A percentile compares a stretch with the other conserved stretches of the same genome.
These are phyloP conservation scores for Emergomyces africanus DNA, from an alignment of 2,329 filamentous ascomycete species.

Conservation along the genomic window DNA sequence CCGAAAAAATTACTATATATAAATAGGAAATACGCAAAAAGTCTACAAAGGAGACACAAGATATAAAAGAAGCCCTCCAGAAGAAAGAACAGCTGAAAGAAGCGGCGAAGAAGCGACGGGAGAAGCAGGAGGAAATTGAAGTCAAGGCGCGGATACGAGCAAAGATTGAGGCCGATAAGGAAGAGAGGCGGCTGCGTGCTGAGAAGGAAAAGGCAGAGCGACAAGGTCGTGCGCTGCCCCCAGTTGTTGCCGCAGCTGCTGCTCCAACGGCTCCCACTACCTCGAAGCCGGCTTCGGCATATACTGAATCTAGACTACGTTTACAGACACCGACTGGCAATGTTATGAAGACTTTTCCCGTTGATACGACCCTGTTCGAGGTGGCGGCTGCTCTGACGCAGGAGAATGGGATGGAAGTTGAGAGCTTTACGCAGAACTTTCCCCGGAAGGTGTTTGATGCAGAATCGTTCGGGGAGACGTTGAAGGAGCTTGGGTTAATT, in stretches of 20 bases:
- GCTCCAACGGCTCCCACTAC: conserved; percentile 13
- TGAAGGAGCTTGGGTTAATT: conserved; percentile 83
- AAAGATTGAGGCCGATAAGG: conserved; percentile 90
- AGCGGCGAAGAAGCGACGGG: conserved; percentile 69
- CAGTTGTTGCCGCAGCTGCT: conserved; percentile 31
- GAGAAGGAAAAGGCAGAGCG: conserved; percentile 75
- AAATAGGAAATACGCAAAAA: conserved; percentile 59
- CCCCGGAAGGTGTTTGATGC: conserved; percentile 65
- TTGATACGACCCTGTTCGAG: conserved; percentile 86
- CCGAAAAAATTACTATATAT: background rate
- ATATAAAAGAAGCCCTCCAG: conserved; percentile 76
- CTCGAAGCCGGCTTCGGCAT: conserved; percentile 53
- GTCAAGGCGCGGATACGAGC: conserved; percentile 83
- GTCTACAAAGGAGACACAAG: conserved; percentile 76
- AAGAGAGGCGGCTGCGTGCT: conserved; percentile 70
- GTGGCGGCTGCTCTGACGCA: conserved; percentile 62
- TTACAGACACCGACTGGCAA: conserved; percentile 66
- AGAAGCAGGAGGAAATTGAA: conserved; percentile 74
- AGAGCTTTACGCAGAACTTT: conserved; percentile 73
- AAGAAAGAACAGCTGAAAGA: conserved; percentile 89
- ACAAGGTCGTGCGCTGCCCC: conserved; percentile 51
- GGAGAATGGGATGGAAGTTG: conserved; percentile 58
- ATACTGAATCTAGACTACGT: conserved; percentile 69
- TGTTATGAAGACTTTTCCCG: conserved; percentile 75
- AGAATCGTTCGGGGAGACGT: conserved; percentile 75